Percentiles rank a stretch among this genome's conserved stretches.
phyloP scores from a whole-genome alignment of 495 filamentous ascomycete species.

The Talaromyces liani region DNA sequence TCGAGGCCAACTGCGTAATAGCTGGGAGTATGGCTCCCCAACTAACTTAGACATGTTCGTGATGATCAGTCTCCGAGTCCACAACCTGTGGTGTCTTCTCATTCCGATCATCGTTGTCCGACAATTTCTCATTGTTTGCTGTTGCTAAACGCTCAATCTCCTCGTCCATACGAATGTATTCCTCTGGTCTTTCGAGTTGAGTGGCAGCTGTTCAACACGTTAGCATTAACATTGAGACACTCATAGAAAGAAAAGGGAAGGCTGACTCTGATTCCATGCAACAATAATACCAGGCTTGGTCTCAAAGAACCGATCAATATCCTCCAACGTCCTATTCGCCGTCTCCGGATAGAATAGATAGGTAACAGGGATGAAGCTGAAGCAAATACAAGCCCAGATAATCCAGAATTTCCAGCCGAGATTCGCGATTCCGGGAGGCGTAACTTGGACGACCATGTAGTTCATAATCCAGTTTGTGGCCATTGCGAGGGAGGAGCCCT shows the following conservation, averaged over 20 bases:
- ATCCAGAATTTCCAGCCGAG: conserved; percentile 29
- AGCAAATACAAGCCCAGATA: conserved; percentile 52
- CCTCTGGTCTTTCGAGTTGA: conserved; percentile 5
- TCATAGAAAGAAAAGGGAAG: not conserved
- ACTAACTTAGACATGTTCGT: not conserved
- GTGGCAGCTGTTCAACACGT: not conserved
- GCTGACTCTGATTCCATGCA: conserved; percentile 7
- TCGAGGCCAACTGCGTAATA: no score
- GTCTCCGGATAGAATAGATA: conserved; percentile 71
- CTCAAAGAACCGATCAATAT: conserved; percentile 62
- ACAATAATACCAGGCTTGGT: conserved; percentile 5
- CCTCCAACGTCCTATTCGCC: conserved; percentile 59
- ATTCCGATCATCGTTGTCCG: not conserved
- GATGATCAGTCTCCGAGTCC: not conserved
- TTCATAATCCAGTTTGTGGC: conserved; percentile 54
- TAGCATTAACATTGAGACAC: not conserved
- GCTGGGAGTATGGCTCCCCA: not conserved
- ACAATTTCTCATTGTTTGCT: not conserved
- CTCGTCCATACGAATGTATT: conserved; percentile 4
- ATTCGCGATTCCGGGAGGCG: conserved; percentile 27
- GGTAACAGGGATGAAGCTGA: conserved; percentile 61
- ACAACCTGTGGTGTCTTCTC: not conserved
- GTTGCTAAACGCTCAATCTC: not conserved
- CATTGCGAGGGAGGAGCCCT: conserved; percentile 45
- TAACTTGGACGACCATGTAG: conserved; percentile 44